phyloP scores from a whole-genome alignment of 148 eudicot species.

The Vaccinium corymbosum region DNA sequence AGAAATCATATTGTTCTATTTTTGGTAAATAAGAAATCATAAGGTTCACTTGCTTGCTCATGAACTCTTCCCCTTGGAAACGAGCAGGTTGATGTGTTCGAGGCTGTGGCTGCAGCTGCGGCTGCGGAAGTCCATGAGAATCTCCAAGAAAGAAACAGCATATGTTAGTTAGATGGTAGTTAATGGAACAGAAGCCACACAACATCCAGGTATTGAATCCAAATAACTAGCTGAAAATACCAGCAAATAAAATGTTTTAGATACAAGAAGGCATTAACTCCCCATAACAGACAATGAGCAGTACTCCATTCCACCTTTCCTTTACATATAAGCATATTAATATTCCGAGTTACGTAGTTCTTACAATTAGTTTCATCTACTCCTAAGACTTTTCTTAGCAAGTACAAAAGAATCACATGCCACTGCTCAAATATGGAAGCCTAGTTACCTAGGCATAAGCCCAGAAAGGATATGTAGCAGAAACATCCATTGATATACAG shows the following conservation, averaged over 20 bases:
- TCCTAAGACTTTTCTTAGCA: neutral
- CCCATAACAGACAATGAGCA: neutral
- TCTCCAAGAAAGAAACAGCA: constrained; percentile 35
- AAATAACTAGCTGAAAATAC: neutral
- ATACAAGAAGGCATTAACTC: neutral
- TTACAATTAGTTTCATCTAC: neutral
- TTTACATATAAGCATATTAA: neutral
- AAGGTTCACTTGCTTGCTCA: constrained; percentile 51
- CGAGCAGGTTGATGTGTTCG: constrained; percentile 55
- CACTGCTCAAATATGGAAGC: constrained; percentile 1
- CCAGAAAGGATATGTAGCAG: neutral
- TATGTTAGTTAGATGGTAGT: neutral
- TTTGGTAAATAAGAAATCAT: neutral
- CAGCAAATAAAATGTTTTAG: neutral
- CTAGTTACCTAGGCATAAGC: neutral
- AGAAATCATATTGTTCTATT: neutral
- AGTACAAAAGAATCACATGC: neutral
- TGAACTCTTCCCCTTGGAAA: constrained; percentile 60
- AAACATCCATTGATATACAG: neutral
- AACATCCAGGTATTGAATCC: neutral
- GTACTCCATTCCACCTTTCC: neutral
- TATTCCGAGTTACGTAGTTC: neutral
- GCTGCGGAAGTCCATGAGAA: constrained; percentile 37
- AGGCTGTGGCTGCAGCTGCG: constrained; percentile 19
- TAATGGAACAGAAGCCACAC: neutral